These are phyloP conservation scores for Acer yangbiense DNA, from an alignment of 345 rosid species.

Conservation along the genomic window DNA sequence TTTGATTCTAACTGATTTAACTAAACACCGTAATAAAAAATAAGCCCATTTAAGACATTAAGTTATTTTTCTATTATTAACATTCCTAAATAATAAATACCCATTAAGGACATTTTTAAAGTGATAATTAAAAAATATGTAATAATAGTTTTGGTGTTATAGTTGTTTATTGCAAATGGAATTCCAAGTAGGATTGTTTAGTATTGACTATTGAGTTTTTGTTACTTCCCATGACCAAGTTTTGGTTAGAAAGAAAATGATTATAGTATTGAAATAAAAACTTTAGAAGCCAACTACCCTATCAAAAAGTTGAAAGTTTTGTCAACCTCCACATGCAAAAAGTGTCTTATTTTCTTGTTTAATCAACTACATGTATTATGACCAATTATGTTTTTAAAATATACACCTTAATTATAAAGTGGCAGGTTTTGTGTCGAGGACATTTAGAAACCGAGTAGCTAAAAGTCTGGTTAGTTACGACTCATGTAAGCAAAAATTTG, in stretches of 20 bases:
- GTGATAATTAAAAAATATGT: not conserved
- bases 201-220: not conserved
- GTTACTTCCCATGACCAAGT: slow-evolving; percentile 26
- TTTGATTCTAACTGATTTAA: too few relatives aligned
- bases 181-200: slow-evolving; percentile 51
- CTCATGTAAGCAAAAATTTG: not conserved
- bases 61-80: too few relatives aligned
- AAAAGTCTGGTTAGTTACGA: slow-evolving; percentile 8
- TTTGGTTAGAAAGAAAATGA: slow-evolving; percentile 17
- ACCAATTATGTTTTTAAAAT: not conserved
- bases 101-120: slow-evolving; percentile 17
- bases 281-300: slow-evolving; percentile 58
- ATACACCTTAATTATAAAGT: not conserved
- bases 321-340: slow-evolving; percentile 73
- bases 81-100: too few relatives aligned
- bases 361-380: slow-evolving; percentile 17
- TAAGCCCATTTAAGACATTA: too few relatives aligned
- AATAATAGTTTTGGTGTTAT: not conserved
- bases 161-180: slow-evolving; percentile 39
- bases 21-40: too few relatives aligned
- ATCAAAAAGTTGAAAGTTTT: slow-evolving; percentile 37
- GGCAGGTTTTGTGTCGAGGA: not conserved
- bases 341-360: slow-evolving; percentile 23
- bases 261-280: slow-evolving; percentile 16
- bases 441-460: not conserved